Base-by-base conservation (phyloP, 2,329 filamentous ascomycete genomes). In the Botrytis aclada region DNA sequence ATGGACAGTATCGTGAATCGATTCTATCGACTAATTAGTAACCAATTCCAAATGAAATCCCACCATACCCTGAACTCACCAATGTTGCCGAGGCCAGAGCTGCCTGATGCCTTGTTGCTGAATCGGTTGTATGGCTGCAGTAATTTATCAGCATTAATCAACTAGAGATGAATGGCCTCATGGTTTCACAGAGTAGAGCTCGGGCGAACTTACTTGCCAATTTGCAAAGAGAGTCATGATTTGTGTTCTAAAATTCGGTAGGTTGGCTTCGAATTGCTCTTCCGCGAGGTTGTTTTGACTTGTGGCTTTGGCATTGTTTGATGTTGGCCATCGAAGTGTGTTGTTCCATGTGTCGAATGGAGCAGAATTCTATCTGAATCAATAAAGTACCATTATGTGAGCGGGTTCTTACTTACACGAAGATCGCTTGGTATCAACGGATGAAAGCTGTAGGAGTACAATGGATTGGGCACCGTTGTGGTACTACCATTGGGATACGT, bases 401-500 rank as follows among this genome's bases (percentile, higher is more conserved):
- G 20, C 39, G 3, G 25, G 4, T 29, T 5, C 8, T 14, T 58
- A 65, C 39, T 56, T 58, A 73, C 72, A n/a, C 1, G 47, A 37
- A 73, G 64, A 16, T 73, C 72, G 18, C 29, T 58, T 29, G 66
- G 67, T 3, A 47, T 32, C 25, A 76, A 64, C 0, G 90, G 89
- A 58, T 86, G 85, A 74, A 91, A 91, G 2, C 82, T 81, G 76
- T 90, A 91, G 37, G 84, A 85, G 77, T 86, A 89, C 10, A 91
- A 83, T 4, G 89, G 89, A 73, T 91, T 91, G 2, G 84, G 82
- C 61, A 91, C 90, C 88, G 88, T 64, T 84, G 86, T 41, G 87
- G 88, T 0, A 87, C 88, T 63, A 85, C 83, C n/a, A 88, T 72
- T 69, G 22, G 74, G 74, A 47, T 62, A 75, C 12, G 67, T 71